Base-by-base conservation (phyloP, 768 basidiomycete genomes). In the Favolaschia claudopus region DNA sequence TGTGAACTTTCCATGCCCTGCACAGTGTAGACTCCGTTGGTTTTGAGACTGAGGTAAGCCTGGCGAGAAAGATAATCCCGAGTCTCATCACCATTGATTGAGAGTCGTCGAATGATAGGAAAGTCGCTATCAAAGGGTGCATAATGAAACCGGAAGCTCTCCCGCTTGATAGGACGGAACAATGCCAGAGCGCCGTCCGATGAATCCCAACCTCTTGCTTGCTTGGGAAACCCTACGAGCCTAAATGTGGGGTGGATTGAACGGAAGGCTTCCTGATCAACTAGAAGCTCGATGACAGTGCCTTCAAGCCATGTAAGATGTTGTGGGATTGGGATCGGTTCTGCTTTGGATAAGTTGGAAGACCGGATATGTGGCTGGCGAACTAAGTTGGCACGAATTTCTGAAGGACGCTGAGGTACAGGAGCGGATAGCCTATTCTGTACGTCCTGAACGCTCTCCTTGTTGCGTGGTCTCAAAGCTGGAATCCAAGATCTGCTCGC, bases 241-340 rank as follows among this genome's bases (percentile, higher is more conserved):
- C 76, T 79, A 75, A 93, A 88, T 8, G 74, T 70, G 19, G 89
- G 85, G 24, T 78, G 77, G 7, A 88, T 78, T 17, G 82, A 79
- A 24, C 92, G 84, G 66, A 92, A 92, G 4, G 91, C 89, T 74
- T 94, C 93, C 70, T 95, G 93, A 68, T 94, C 93, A 24, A 95
- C 87, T 71, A 86, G 82, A 31, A 94, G 74, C 55, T 89, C 85
- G 28, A 93, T 70, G 36, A 73, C 74, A 27, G 79, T 75, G 36
- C 78, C 76, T 61, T 80, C 77, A 12, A 91, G 77, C 87, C 88
- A 89, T 4, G 72, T 67, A 3, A 85, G 70, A 36, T 78, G 70
- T 25, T 69, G 60, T 0, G 79, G 81, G 79, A 74, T n/a, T 46
- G 58, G 7, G 63, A 52, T 17, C 60, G 48, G 37, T 58, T 34